phyloP scores from a whole-genome alignment of 2,329 filamentous ascomycete species.

The Pestalotiopsis fici region DNA sequence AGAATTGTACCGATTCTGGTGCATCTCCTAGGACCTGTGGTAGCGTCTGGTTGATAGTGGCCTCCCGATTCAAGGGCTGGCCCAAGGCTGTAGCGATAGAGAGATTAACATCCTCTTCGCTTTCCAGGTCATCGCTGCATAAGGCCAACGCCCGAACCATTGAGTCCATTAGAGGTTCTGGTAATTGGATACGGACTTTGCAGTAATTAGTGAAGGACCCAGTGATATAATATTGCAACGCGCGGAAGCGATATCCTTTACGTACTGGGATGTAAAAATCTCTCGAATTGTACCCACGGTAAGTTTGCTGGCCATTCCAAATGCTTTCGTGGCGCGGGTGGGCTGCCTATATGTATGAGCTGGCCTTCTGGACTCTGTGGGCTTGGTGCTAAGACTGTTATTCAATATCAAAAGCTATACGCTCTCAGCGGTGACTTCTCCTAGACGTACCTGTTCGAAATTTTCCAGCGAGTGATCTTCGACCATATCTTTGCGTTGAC shows the following conservation, averaged over 20 bases:
- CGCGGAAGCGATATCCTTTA: neutral
- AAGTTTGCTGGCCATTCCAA: neutral
- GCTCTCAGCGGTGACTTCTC: neutral
- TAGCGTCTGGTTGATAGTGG: neutral
- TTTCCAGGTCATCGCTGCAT: neutral
- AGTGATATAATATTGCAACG: neutral
- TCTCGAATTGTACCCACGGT: neutral
- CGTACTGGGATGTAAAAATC: neutral
- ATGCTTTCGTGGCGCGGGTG: neutral
- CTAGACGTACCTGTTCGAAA: neutral
- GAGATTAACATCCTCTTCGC: neutral
- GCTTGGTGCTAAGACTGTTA: neutral
- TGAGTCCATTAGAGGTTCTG: neutral
- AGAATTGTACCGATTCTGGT: neutral
- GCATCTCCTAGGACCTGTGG: neutral
- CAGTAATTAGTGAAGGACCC: neutral
- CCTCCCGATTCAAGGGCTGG: neutral
- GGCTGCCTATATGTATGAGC: neutral
- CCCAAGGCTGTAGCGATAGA: neutral
- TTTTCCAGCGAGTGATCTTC: neutral
- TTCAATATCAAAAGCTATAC: neutral
- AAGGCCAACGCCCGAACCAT: neutral
- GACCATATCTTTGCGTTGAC: neutral
- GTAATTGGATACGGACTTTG: neutral
- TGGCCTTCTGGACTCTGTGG: neutral